Evolutionary conservation across 129 eudicot species (phyloP).

Genomic region (Pittosporum tobira): DNA sequence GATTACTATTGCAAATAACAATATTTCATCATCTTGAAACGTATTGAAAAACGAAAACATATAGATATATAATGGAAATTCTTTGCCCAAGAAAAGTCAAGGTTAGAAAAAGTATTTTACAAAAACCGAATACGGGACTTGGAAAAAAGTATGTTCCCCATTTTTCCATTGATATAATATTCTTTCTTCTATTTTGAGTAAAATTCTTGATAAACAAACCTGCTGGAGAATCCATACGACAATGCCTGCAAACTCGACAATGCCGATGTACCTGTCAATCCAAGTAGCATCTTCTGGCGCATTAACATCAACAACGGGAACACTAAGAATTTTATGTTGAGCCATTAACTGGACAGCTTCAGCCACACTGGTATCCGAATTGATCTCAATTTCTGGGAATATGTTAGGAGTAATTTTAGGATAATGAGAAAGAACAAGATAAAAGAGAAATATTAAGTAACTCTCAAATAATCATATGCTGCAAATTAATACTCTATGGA

Average conservation of each 20-base stretch:
- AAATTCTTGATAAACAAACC: constrained; percentile 29
- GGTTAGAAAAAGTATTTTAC: no score
- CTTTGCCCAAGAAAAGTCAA: no score
- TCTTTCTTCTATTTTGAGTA: background rate
- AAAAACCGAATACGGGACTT: no score
- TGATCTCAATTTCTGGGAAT: constrained; percentile 67
- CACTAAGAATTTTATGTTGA: constrained; percentile 67
- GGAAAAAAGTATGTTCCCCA: background rate
- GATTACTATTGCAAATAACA: no score
- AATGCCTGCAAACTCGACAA: constrained; percentile 95
- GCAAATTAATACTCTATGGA: background rate
- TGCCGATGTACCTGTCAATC: constrained; percentile 90
- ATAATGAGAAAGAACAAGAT: background rate
- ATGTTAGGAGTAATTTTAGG: background rate
- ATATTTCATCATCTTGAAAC: no score
- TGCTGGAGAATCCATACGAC: constrained; percentile 94
- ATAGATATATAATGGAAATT: background rate
- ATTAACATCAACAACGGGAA: constrained; percentile 78
- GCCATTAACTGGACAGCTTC: constrained; percentile 80
- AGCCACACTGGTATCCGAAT: constrained; percentile 69
- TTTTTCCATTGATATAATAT: background rate
- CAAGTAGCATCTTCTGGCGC: constrained; percentile 94
- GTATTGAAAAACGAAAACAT: background rate
- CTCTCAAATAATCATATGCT: background rate
- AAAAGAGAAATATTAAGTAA: background rate